Base-by-base conservation (phyloP, 495 filamentous ascomycete species). In the Xylaria acuta region DNA sequence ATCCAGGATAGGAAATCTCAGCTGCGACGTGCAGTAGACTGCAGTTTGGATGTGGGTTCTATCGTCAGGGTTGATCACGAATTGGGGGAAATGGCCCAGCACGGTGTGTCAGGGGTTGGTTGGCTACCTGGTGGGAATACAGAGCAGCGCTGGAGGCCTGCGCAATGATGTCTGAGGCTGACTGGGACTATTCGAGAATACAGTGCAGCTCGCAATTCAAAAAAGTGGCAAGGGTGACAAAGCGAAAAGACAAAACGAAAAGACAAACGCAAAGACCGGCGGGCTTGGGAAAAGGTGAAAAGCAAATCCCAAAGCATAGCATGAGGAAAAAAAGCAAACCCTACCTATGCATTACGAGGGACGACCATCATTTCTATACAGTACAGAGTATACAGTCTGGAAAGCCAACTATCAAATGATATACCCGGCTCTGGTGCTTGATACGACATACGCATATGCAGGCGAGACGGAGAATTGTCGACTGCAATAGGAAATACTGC, bases 141-240 rank as follows among this genome's bases (percentile, higher is more conserved):
- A 59, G 5, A n/a, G n/a, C n/a, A 59, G 32, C 32, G 60, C 60
- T 32, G 11, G 60, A 18, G 40, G 40, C 25, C 18, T 32, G 63
- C 25, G 63, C 40, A 47, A n/a, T 32, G 63, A 49, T 65, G 63
- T 49, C 63, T 65, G 63, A 65, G 63, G 63, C 63, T 65, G 41
- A 40, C 63, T 32, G 27, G 12, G 22, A 60, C 3, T 5, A 7
- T 11, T 60, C 12, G 4, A n/a, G 14, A 12, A 32, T 16, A 64
- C 60, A 45, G 38, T 45, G 60, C 60, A 64, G 41, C 62, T 34
- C 1, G 41, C 1, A 47, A 45, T 47, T 47, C 20, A 22, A 18
- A 41, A 5, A 64, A 40, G 60, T 47, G 40, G 34, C 3, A 34
- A 34, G 40, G 49, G 1, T n/a, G 62, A 64, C 62, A 43, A 64